phyloP scores from a whole-genome alignment of 2,329 filamentous ascomycete species.

The Anisogramma anomala region DNA sequence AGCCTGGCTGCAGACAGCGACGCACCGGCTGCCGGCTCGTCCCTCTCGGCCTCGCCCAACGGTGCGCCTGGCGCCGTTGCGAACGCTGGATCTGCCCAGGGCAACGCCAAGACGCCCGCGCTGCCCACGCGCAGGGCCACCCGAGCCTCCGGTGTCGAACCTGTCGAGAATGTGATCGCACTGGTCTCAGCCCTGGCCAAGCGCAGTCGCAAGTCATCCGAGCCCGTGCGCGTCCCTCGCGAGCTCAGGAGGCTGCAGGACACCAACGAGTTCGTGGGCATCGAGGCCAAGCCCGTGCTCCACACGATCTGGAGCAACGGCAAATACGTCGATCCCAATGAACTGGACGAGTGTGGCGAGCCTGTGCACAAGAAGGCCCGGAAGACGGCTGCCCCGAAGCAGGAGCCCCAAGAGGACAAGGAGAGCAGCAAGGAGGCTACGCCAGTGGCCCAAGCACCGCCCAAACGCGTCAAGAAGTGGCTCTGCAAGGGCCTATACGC shows the following conservation, averaged over 20 bases:
- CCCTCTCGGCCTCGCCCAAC: slow-evolving; percentile 26
- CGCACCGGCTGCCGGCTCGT: slow-evolving; percentile 28
- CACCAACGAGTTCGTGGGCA: slow-evolving; percentile 49
- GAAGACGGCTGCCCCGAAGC: slow-evolving; percentile 16
- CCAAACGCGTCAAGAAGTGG: slow-evolving; percentile 59
- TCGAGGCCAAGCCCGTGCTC: slow-evolving; percentile 46
- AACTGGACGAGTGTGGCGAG: slow-evolving; percentile 26
- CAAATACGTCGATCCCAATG: slow-evolving; percentile 40
- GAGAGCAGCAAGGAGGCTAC: slow-evolving; percentile 19
- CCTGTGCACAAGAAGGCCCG: slow-evolving; percentile 27
- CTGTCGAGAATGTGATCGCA: slow-evolving; percentile 31
- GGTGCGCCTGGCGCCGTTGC: slow-evolving; percentile 24
- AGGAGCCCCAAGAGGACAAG: slow-evolving; percentile 1
- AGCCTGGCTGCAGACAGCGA: slow-evolving; percentile 20
- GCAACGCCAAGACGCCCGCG: slow-evolving; percentile 11
- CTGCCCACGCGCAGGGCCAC: slow-evolving; percentile 30
- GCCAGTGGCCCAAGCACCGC: slow-evolving; percentile 26
- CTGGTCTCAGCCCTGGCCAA: slow-evolving; percentile 48
- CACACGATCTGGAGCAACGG: slow-evolving; percentile 55
- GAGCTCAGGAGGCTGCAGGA: slow-evolving; percentile 50
- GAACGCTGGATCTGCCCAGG: slow-evolving; percentile 20
- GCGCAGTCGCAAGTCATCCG: slow-evolving; percentile 42
- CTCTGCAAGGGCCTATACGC: slow-evolving; percentile 75
- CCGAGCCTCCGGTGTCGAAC: slow-evolving; percentile 29
- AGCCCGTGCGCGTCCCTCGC: slow-evolving; percentile 40